These are phyloP conservation scores for Fusarium albosuccineum DNA, from an alignment of 2,329 filamentous ascomycete species.

Conservation along the genomic window DNA sequence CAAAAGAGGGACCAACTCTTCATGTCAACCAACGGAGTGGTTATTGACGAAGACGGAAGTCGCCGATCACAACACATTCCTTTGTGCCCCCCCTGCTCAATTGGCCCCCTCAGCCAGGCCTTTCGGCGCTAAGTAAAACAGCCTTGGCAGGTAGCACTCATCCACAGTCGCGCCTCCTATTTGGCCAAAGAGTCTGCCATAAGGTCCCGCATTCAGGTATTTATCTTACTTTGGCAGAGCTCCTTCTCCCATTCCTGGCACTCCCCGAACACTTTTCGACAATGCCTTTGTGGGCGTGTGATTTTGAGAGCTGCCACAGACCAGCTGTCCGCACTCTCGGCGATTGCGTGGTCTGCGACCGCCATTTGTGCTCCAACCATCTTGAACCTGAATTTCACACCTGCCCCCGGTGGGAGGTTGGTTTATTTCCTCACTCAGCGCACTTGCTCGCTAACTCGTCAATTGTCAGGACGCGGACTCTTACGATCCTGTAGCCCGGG, in stretches of 20 bases:
- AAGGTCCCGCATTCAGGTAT: conserved; percentile 5
- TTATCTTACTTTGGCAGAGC: conserved; percentile 9
- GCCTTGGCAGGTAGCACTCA: no score
- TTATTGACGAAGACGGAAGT: no score
- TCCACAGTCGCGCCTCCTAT: conserved; percentile 5
- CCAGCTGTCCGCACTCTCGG: conserved; percentile 52
- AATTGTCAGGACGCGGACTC: conserved; percentile 50
- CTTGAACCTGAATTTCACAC: conserved; percentile 49
- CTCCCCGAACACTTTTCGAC: conserved; percentile 10
- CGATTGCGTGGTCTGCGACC: conserved; percentile 55
- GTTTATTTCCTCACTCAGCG: conserved; percentile 28
- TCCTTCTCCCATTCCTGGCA: conserved; percentile 6
- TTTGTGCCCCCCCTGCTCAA: no score
- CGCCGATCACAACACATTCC: no score
- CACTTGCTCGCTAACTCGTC: conserved; percentile 27
- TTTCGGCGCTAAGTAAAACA: no score
- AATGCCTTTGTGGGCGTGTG: conserved; percentile 53
- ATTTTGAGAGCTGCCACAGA: conserved; percentile 48
- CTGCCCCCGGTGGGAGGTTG: conserved; percentile 55
- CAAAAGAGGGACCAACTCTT: no score
- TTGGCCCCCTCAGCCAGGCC: no score
- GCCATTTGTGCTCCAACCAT: conserved; percentile 54
- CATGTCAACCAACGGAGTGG: no score
- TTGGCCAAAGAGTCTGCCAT: not conserved
- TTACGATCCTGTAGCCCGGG: conserved; percentile 50